Evolutionary conservation across 257 asterid genomes (phyloP).

Genomic region (Solanum sitiens): DNA sequence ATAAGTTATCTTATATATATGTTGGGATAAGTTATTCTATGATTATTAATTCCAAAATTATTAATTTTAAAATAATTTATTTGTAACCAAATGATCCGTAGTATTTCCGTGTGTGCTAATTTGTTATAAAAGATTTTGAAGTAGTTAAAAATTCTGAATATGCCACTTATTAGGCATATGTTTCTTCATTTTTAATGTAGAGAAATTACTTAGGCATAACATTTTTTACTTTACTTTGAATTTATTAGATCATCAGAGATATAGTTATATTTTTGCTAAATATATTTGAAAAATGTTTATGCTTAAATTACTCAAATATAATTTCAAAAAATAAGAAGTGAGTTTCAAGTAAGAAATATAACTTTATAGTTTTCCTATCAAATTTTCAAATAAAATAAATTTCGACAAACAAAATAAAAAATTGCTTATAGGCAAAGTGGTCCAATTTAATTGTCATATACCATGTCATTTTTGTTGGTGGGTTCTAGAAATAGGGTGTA

Average conservation of each 20-base stretch:
- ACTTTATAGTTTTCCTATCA: not conserved
- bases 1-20: too few relatives aligned
- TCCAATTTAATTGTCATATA: not conserved
- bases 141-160: not conserved
- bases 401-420: not conserved
- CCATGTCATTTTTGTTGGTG: not conserved
- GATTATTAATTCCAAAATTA: too few relatives aligned
- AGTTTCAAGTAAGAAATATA: not conserved
- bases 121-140: too few relatives aligned
- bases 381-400: not conserved
- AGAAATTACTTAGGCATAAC: not conserved
- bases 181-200: not conserved
- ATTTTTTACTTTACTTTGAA: not conserved
- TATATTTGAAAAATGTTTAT: not conserved
- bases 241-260: not conserved
- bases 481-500: not conserved
- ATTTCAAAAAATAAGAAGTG: not conserved
- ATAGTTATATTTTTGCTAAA: too few relatives aligned
- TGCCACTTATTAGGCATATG: too few relatives aligned
- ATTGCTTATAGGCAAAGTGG: not conserved
- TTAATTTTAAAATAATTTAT: too few relatives aligned
- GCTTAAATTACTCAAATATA: not conserved
- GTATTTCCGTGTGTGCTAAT: too few relatives aligned
- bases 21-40: too few relatives aligned
- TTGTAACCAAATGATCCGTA: rapidly evolving